Conservation (phyloP, 176 grass and related monocot genomes). For the Ensete ventricosum region DNA sequence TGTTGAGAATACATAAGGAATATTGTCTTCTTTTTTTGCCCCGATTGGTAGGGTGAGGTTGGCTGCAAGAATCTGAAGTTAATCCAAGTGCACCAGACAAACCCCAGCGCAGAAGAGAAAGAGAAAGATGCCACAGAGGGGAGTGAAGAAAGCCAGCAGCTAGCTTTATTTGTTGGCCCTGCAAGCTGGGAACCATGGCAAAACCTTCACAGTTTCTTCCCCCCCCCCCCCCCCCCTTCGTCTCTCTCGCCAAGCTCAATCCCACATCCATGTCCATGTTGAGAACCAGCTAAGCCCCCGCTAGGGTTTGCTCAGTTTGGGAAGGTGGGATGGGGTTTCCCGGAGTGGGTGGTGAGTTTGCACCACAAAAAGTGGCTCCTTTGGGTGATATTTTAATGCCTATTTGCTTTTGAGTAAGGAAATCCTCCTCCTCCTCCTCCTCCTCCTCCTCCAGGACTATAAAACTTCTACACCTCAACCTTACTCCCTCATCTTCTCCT, state of each 20-base stretch:
- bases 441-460: not conserved
- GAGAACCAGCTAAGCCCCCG: not conserved
- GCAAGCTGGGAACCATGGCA: not conserved
- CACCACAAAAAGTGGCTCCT: not conserved
- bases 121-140: not conserved
- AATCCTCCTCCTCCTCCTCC: no score
- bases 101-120: constrained; percentile 2
- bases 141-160: not conserved
- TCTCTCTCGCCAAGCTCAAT: not conserved
- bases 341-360: not conserved
- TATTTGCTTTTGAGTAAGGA: not conserved
- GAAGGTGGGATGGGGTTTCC: not conserved
- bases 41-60: not conserved
- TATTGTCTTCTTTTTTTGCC: no score
- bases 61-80: constrained; percentile 14
- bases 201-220: not conserved
- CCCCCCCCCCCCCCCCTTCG: not conserved
- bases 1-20: no score
- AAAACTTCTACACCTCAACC: not conserved
- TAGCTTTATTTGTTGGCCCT: not conserved
- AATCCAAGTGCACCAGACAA: constrained; percentile 21
- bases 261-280: not conserved
- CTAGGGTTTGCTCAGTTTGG: constrained; percentile 1
- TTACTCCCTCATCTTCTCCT: not conserved
- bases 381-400: not conserved